Conservation (phyloP, 768 basidiomycete genomes). For the Boletus reticulatus region DNA sequence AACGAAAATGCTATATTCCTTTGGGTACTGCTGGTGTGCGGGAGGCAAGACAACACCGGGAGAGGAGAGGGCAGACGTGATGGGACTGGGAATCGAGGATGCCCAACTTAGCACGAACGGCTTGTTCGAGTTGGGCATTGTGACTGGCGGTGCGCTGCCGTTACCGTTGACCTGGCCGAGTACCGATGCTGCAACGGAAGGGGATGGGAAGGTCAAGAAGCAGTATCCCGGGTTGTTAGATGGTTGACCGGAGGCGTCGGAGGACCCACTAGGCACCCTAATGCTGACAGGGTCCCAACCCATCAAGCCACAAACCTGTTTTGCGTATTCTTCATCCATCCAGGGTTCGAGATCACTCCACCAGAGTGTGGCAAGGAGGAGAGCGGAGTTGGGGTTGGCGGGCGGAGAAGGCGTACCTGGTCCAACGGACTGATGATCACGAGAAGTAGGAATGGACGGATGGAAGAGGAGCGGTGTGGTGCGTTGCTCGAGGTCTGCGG, state of each 20-base stretch:
- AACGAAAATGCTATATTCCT: slow-evolving; percentile 93
- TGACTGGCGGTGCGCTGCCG: slow-evolving; percentile 41
- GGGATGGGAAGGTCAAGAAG: slow-evolving; percentile 81
- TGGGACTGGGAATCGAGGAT: slow-evolving; percentile 37
- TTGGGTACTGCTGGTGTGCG: slow-evolving; percentile 59
- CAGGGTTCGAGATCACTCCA: slow-evolving; percentile 91
- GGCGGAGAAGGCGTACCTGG: slow-evolving; percentile 22
- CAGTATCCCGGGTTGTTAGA: slow-evolving; percentile 86
- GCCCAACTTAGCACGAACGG: slow-evolving; percentile 86
- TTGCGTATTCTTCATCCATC: slow-evolving; percentile 97
- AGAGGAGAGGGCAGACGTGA: slow-evolving; percentile 31
- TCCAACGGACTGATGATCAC: slow-evolving; percentile 12
- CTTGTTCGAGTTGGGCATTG: slow-evolving; percentile 85
- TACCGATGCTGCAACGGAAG: slow-evolving; percentile 65
- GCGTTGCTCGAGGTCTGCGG: slow-evolving; percentile 24
- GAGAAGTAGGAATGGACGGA: slow-evolving; percentile 15
- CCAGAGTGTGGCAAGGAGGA: slow-evolving; percentile 66
- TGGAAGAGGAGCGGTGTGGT: slow-evolving; percentile 9
- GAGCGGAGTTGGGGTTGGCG: slow-evolving; percentile 26
- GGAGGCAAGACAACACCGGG: slow-evolving; percentile 27
- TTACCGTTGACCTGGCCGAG: slow-evolving; percentile 61
- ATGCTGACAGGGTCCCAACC: slow-evolving; percentile 79
- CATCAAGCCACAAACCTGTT: slow-evolving; percentile 83
- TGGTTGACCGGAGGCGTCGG: slow-evolving; percentile 59
- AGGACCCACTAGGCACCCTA: slow-evolving; percentile 64